Percentiles rank a stretch among this genome's conserved stretches.
Conservation (phyloP, 176 grass and related monocot genomes). For the Oryza punctata region DNA sequence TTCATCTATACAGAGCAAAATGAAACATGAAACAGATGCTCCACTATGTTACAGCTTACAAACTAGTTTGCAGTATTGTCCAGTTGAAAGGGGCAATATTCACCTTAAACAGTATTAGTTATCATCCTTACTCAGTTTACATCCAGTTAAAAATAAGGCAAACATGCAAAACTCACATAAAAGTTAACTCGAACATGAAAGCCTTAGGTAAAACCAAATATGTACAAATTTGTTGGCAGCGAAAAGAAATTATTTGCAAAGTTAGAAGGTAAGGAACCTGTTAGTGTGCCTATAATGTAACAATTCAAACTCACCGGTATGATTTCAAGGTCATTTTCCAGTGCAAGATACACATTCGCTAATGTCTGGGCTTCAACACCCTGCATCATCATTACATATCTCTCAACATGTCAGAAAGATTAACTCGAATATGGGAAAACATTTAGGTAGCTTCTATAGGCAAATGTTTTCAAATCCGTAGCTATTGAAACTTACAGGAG, state of each 20-base stretch:
- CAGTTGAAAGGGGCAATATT: slow-evolving; percentile 1
- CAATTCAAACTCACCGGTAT: slow-evolving; percentile 70
- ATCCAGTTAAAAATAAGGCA: slow-evolving; percentile 13
- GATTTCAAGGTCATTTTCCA: slow-evolving; percentile 95
- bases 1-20: slow-evolving; percentile 26
- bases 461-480: slow-evolving; percentile 32
- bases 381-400: slow-evolving; percentile 58
- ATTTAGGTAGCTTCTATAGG: slow-evolving; percentile 30
- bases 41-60: slow-evolving; percentile 5
- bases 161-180: slow-evolving; percentile 16
- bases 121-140: slow-evolving; percentile 28
- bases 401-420: slow-evolving; percentile 18
- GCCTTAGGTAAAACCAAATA: background rate
- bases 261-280: background rate
- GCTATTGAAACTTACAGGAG: slow-evolving; percentile 63
- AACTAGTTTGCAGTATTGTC: background rate
- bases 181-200: slow-evolving; percentile 21
- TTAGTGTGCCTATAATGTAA: background rate
- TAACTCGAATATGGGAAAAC: slow-evolving; percentile 25
- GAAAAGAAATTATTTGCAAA: background rate
- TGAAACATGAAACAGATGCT: slow-evolving; percentile 22
- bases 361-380: slow-evolving; percentile 98
- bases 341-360: slow-evolving; percentile 94
- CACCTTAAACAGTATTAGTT: slow-evolving; percentile 18
- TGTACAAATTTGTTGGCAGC: slow-evolving; percentile 16